A percentile compares a stretch with the other conserved stretches of the same genome.
These are phyloP conservation scores for Nicotiana undulata DNA, from an alignment of 257 asterid species.

Conservation along the genomic window DNA sequence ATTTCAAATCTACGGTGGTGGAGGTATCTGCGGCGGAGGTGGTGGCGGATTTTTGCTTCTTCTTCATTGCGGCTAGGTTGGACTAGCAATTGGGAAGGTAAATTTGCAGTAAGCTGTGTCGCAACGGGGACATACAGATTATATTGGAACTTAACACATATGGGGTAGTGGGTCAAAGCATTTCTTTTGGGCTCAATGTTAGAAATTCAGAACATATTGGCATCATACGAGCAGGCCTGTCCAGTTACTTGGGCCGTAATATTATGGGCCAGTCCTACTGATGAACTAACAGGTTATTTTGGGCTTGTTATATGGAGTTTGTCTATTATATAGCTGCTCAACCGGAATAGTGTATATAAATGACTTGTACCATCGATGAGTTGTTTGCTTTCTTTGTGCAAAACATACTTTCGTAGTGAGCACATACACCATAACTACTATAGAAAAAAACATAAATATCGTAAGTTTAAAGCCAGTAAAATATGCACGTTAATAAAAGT, in stretches of 20 bases:
- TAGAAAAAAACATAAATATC: too few relatives aligned
- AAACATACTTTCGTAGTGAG: too few relatives aligned
- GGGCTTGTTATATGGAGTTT: too few relatives aligned
- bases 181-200: neutral
- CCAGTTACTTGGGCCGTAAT: neutral
- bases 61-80: slow-evolving; percentile 8
- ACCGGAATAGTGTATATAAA: too few relatives aligned
- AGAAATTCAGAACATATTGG: neutral
- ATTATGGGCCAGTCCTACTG: neutral
- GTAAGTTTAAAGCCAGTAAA: too few relatives aligned
- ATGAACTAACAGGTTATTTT: too few relatives aligned
- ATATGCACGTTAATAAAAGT: too few relatives aligned
- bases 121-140: neutral
- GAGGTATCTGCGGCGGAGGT: neutral
- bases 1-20: slow-evolving; percentile 25
- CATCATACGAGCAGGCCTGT: neutral
- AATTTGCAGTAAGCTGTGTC: neutral
- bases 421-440: too few relatives aligned
- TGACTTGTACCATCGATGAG: too few relatives aligned
- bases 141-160: neutral
- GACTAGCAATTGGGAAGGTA: neutral
- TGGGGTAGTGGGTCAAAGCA: neutral
- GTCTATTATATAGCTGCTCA: too few relatives aligned
- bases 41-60: neutral
- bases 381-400: too few relatives aligned